Evolutionary conservation across 106 monocot species (phyloP), one percentile per base, ranked within the genome.

Genomic region (Phalaenopsis aphrodite): DNA sequence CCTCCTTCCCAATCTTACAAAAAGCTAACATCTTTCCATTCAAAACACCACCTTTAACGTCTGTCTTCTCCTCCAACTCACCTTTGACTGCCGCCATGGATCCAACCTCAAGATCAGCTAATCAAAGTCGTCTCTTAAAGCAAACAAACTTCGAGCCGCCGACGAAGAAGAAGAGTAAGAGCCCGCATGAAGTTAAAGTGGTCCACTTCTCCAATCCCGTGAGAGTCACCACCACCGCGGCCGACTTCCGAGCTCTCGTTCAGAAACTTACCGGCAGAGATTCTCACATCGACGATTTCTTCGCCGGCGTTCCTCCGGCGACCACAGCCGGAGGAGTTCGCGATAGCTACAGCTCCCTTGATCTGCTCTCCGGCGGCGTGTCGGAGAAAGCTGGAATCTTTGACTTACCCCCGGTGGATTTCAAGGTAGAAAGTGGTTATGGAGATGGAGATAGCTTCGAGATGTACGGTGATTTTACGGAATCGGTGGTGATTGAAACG

Each of bases 261-360:
- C 90, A 93, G 85, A 84, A 87, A 82, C 90, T 90, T 83, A 93
- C 93, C 69, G 93, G 93, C 42, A 81, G 78, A 37, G 79, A 93
- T 78, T 86, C 90, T 79, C 80, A 87, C 85, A 79, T 85, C 74
- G 84, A 82, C 47, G 84, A 90, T 37, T 46, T 18, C 5, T 17
- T 78, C 9, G 17, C 57, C 14, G 14, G 14, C 15, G 2, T 8
- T 30, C 71, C 71, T 71, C 71, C 71, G 8, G 52, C 36, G n/a
- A 30, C 71, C 71, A 37, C 71, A 1, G 71, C 14, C 4, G 71
- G 38, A 37, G 2, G 24, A 37, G 52, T 52, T 52, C 12, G 52
- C 38, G 14, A 14, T 3, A 4, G 24, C 38, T 30, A n/a, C 24
- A 9, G 71, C 38, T 8, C 3, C 14, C 71, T 37, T 14, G 11